phyloP scores from a whole-genome alignment of 202 grass and related monocot genomes.

The Schoenoplectus tabernaemontani region DNA sequence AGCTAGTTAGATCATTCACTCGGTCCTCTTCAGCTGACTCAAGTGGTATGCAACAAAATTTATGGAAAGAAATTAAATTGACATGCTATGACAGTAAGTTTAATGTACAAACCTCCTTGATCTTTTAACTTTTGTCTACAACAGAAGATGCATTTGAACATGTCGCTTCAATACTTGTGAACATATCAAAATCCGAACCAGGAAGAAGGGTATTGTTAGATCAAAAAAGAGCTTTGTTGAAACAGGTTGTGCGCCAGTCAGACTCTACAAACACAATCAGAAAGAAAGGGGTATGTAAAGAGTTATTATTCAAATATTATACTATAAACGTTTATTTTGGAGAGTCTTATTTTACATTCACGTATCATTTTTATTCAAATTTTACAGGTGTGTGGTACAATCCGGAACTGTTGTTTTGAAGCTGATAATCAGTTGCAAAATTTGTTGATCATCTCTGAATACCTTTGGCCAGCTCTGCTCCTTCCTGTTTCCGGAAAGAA shows the following conservation, averaged over 20 bases:
- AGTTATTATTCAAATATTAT: background rate
- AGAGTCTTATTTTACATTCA: background rate
- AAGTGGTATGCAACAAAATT: constrained; percentile 15
- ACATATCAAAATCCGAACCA: constrained; percentile 86
- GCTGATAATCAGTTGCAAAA: constrained; percentile 84
- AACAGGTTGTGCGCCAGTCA: constrained; percentile 77
- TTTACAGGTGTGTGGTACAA: constrained; percentile 67
- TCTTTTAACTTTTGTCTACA: constrained; percentile 11
- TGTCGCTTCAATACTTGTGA: constrained; percentile 80
- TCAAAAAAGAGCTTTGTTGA: constrained; percentile 72
- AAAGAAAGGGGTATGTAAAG: constrained; percentile 72
- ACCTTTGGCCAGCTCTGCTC: constrained; percentile 89
- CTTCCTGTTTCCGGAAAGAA: constrained; percentile 87
- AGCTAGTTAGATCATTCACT: constrained; percentile 85
- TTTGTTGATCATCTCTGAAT: constrained; percentile 76
- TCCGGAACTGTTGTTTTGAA: constrained; percentile 94
- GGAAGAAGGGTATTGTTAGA: constrained; percentile 84
- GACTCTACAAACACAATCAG: constrained; percentile 91
- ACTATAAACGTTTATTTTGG: background rate
- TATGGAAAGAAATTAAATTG: background rate
- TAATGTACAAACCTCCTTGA: background rate
- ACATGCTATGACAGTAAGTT: background rate
- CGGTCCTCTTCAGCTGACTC: constrained; percentile 61
- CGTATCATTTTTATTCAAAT: background rate
- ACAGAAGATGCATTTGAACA: constrained; percentile 80